Base-by-base conservation (phyloP, 2,329 filamentous ascomycete species). In the Aaosphaeria pasadenensis region DNA sequence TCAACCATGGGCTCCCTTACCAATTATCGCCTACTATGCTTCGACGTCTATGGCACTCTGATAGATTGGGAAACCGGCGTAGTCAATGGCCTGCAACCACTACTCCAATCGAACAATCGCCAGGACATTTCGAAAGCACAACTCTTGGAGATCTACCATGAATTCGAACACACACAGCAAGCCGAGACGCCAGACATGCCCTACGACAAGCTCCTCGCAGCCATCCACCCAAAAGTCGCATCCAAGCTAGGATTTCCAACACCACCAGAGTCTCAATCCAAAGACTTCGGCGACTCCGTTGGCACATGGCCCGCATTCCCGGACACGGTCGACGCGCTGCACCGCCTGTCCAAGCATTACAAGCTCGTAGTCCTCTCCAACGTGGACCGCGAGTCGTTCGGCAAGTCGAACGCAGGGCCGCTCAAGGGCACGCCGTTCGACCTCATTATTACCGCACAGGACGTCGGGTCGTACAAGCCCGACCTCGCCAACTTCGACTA, bases 1-100 rank as follows among this genome's bases (percentile, higher is more conserved):
- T 24, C 17, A 36, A 36, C 9, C 33, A 36, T 36, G 33, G 13
- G 33, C 13, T 36, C 33, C 30, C 62, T 72, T 30, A 69, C 62
- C 30, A 60, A 71, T 45, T 79, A 75, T 64, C 71, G 69, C 24
- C 69, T 81, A 50, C 80, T 89, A 43, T 84, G 82, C 59, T 90
- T 91, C 70, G 88, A 92, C 71, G 84, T 87, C 73, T 91, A 88
- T 67, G 87, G 88, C 66, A 92, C 88, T 0, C 77, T 91, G 4
- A 82, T 91, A 51, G 86, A 91, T 74, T 90, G 86, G 87, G 85
- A 90, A 66, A 65, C 73, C n/a, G 86, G 86, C 50, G 79, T 89
- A 48, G 68, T 79, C 44, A 55, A 68, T 2, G 75, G 79, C 3
- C 75, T 90, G 1, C 62, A 75, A 29, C 75, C 80, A 0, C 60